A percentile compares a stretch with the other conserved stretches of the same genome.
Evolutionary conservation across 2,329 filamentous ascomycete species (phyloP).

Genomic region (Lecanoromycetidae sp.): DNA sequence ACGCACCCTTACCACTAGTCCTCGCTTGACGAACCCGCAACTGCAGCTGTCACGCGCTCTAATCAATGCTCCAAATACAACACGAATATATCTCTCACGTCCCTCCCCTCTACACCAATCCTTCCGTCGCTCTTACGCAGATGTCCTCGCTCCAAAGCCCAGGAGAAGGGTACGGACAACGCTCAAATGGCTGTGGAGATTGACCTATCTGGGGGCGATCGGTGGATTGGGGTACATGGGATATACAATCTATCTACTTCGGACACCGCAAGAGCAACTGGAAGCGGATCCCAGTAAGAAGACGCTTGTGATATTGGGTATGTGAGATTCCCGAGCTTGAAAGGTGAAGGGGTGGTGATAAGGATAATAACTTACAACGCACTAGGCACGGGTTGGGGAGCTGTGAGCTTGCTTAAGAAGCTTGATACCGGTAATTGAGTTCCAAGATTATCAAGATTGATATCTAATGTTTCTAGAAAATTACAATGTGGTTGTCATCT

Average conservation of each 20-base stretch:
- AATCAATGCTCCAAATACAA: too few species aligned
- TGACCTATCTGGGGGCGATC: constrained; percentile 64
- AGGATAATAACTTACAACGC: too few species aligned
- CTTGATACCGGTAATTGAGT: constrained; percentile 47
- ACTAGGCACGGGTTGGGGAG: constrained; percentile 94
- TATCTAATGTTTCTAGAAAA: constrained; percentile 55
- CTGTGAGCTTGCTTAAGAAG: constrained; percentile 93
- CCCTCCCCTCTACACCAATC: constrained; percentile 7
- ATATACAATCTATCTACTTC: constrained; percentile 72
- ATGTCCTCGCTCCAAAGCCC: constrained; percentile 36
- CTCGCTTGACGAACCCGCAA: not conserved
- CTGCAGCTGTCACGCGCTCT: constrained; percentile 8
- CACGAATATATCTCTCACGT: too few species aligned
- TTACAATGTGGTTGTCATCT: constrained; percentile 97
- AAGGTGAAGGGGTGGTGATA: too few species aligned
- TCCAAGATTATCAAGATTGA: not conserved
- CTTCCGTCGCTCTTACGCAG: constrained; percentile 36
- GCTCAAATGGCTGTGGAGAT: constrained; percentile 71
- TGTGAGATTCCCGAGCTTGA: too few species aligned
- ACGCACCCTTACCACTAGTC: not conserved
- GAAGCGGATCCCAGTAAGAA: constrained; percentile 82
- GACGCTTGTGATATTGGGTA: constrained; percentile 91
- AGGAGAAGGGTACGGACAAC: constrained; percentile 53
- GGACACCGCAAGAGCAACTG: constrained; percentile 68
- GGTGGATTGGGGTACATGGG: constrained; percentile 58